A percentile compares a stretch with the other conserved stretches of the same genome.
These are phyloP conservation scores for Neonectria magnoliae DNA, from an alignment of 2,329 filamentous ascomycete genomes.

Conservation along the genomic window DNA sequence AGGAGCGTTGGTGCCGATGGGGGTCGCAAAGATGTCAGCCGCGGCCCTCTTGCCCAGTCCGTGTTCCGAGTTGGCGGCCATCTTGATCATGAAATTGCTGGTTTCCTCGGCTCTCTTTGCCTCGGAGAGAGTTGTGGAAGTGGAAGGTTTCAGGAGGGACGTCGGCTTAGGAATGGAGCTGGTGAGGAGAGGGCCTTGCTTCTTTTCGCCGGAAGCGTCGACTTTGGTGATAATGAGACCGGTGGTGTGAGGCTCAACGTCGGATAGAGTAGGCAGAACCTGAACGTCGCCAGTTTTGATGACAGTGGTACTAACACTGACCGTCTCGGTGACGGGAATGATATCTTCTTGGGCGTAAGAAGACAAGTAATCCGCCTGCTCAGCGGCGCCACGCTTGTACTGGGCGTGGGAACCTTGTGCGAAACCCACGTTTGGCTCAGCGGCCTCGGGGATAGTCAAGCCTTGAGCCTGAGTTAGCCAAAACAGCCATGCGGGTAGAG, in stretches of 20 bases:
- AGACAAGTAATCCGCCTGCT: constrained; percentile 36
- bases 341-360: constrained; percentile 41
- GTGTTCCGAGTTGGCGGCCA: constrained; percentile 17
- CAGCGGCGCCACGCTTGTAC: constrained; percentile 34
- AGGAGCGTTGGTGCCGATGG: constrained; percentile 64
- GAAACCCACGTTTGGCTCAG: constrained; percentile 17
- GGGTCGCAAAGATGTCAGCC: constrained; percentile 64
- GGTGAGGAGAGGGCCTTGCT: constrained; percentile 41
- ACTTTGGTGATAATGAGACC: constrained; percentile 43
- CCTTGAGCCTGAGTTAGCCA: constrained; percentile 42
- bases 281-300: constrained; percentile 41
- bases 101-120: constrained; percentile 35
- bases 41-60: constrained; percentile 39
- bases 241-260: constrained; percentile 45
- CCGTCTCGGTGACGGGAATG: constrained; percentile 41
- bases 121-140: constrained; percentile 33
- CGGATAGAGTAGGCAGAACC: constrained; percentile 44
- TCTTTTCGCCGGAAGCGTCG: constrained; percentile 30
- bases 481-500: constrained; percentile 41
- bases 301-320: constrained; percentile 38
- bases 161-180: constrained; percentile 51
- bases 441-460: constrained; percentile 28
- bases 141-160: constrained; percentile 42
- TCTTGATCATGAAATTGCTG: constrained; percentile 29
- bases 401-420: constrained; percentile 26